Base-by-base conservation (phyloP, 192 early-diverging fungal genomes). In the Spizellomyces sp. region DNA sequence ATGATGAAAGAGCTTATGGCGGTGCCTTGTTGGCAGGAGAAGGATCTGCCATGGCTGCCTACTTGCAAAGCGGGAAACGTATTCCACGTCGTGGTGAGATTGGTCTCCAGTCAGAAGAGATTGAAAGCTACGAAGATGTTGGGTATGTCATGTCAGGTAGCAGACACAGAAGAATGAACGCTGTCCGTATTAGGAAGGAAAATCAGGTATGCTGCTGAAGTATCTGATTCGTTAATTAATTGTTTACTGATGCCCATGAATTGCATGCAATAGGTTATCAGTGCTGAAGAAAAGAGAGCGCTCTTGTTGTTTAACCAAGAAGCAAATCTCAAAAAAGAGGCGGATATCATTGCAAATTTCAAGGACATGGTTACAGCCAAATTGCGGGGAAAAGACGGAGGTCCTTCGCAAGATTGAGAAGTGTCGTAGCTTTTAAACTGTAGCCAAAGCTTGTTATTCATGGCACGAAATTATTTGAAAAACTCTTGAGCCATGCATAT, bases 31-130 rank as follows among this genome's bases (percentile, higher is more conserved):
- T 95, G 47, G 89, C 93, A 5, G 95, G 96, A 65, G 95, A 95
- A 84, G 95, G 94, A 67, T 87, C 92, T 1, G 94, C 94, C 0
- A 93, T 95, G 90, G 92, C 92, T 0, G 82, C 82, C 57, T 98
- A 91, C 80, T 88, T 96, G 36, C 91, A 94, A 67, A 87, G 91
- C 56, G 94, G 94, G 44, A 94, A 98, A 75, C 92, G 96, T 69
- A 96, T 99, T 70, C 96, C 96, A 4, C 91, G 95, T 60, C 90
- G 96, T 81, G 97, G 96, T 83, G 97, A 99, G 80, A 95, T 99
- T 80, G 96, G 96, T 55, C 77, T 96, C 19, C 88, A 90, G 71
- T 88, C 90, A 64, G 77, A 91, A 44, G 82, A 95, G 78, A 99
- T 99, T 77, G 85, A 89, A 63, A 75, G 87, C 15, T 94, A 87